A percentile compares a stretch with the other conserved stretches of the same genome.
phyloP scores from a whole-genome alignment of 345 rosid genomes.

The Capsella bursapastoris region DNA sequence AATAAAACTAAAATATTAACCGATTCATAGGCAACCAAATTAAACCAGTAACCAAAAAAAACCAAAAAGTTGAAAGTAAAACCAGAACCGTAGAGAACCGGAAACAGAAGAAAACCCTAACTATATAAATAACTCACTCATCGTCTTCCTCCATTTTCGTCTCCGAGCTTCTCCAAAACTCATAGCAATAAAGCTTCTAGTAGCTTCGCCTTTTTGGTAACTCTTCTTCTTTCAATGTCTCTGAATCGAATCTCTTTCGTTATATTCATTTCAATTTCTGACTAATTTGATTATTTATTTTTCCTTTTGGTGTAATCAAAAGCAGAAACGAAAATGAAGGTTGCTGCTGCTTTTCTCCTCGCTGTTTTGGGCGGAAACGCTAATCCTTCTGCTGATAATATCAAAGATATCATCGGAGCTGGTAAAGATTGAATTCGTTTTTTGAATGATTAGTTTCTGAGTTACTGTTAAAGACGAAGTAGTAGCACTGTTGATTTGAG shows the following conservation, averaged over 20 bases:
- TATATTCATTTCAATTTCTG: background rate
- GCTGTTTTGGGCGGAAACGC: conserved; percentile 74
- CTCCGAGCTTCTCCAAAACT: background rate
- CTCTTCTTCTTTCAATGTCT: conserved; percentile 6
- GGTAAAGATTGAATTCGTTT: conserved; percentile 40
- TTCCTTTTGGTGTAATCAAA: background rate
- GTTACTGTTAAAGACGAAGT: background rate
- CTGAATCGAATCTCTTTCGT: background rate
- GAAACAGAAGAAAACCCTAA: conserved; percentile 25
- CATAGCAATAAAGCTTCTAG: background rate
- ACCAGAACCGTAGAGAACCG: background rate
- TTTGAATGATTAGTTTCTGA: background rate
- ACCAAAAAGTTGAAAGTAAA: background rate
- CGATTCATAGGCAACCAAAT: background rate
- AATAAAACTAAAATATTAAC: background rate
- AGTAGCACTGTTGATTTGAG: background rate
- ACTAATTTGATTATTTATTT: background rate
- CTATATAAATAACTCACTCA: conserved; percentile 16
- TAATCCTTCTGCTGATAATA: conserved; percentile 56
- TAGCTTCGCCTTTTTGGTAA: conserved; percentile 19
- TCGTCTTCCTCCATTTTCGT: background rate
- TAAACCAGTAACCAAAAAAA: background rate
- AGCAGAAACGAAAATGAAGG: conserved; percentile 59
- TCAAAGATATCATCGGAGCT: conserved; percentile 69
- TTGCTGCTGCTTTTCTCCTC: conserved; percentile 69